These are phyloP conservation scores for Fusarium albosuccineum DNA, from an alignment of 2,329 filamentous ascomycete genomes.

Conservation along the genomic window DNA sequence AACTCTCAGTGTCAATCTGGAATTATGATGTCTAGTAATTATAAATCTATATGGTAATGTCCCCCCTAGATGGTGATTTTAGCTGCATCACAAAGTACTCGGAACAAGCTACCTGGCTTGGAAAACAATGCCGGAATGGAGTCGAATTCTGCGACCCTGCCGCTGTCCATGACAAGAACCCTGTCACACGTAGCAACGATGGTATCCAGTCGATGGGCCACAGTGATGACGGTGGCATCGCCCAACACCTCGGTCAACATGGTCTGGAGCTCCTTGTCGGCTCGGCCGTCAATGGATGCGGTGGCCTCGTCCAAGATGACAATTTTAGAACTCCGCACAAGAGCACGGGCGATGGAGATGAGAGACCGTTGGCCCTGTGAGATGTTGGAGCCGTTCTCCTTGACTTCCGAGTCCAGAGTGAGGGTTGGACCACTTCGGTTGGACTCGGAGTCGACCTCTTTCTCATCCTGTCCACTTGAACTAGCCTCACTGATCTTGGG, in stretches of 20 bases:
- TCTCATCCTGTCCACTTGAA: neutral
- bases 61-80: slow-evolving; percentile 8
- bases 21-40: neutral
- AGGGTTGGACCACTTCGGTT: neutral
- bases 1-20: neutral
- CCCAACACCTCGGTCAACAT: slow-evolving; percentile 30
- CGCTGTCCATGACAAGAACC: slow-evolving; percentile 37
- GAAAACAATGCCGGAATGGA: slow-evolving; percentile 12
- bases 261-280: slow-evolving; percentile 23
- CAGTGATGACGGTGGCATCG: slow-evolving; percentile 35
- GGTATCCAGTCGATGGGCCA: slow-evolving; percentile 38
- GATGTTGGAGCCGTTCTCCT: slow-evolving; percentile 31
- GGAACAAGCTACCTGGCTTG: slow-evolving; percentile 15
- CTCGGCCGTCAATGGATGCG: slow-evolving; percentile 23
- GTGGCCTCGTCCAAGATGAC: slow-evolving; percentile 32
- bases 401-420: slow-evolving; percentile 24
- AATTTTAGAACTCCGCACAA: slow-evolving; percentile 17
- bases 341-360: slow-evolving; percentile 28
- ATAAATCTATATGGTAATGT: neutral
- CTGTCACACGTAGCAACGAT: slow-evolving; percentile 38
- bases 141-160: slow-evolving; percentile 35
- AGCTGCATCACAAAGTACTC: slow-evolving; percentile 26
- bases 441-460: slow-evolving; percentile 1
- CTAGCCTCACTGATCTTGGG: neutral
- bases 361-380: slow-evolving; percentile 24